Percentiles rank a stretch among this genome's conserved stretches.
phyloP scores from a whole-genome alignment of 2,329 filamentous ascomycete species.

The Colletotrichum simmondsii region DNA sequence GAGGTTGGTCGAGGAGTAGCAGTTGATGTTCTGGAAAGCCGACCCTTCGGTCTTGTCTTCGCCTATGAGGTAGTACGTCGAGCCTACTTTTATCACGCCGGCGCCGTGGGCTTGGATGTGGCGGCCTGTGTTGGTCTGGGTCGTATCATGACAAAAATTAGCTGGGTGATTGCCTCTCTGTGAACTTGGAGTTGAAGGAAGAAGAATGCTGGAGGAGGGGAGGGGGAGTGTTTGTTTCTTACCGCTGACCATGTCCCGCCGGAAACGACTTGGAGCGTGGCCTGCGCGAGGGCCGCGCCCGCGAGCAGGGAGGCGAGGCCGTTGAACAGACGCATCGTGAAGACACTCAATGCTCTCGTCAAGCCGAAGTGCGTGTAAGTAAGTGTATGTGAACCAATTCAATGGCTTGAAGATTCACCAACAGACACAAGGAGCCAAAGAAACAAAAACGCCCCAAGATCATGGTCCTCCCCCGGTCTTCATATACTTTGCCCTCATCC shows the following conservation, averaged over 20 bases:
- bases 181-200: not conserved
- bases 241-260: conserved; percentile 60
- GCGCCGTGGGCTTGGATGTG: conserved; percentile 76
- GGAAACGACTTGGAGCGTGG: conserved; percentile 50
- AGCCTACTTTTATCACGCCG: conserved; percentile 63
- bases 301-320: conserved; percentile 9
- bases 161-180: not conserved
- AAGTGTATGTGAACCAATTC: not conserved
- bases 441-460: not conserved
- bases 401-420: not conserved
- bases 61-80: conserved; percentile 74
- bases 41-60: conserved; percentile 75
- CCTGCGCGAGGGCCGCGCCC: conserved; percentile 19
- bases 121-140: conserved; percentile 55
- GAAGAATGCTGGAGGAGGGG: not conserved
- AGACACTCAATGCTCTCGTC: not conserved
- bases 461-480: not conserved
- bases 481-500: not conserved
- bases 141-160: no score
- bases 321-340: conserved; percentile 24
- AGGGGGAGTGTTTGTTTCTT: conserved; percentile 19
- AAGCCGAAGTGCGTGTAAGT: not conserved
- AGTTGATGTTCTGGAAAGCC: conserved; percentile 73
- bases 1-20: conserved; percentile 73
- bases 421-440: not conserved